Evolutionary conservation across 805 yeast species (phyloP), one percentile per base, ranked within the genome.

Genomic region (Spathaspora arborariae): DNA sequence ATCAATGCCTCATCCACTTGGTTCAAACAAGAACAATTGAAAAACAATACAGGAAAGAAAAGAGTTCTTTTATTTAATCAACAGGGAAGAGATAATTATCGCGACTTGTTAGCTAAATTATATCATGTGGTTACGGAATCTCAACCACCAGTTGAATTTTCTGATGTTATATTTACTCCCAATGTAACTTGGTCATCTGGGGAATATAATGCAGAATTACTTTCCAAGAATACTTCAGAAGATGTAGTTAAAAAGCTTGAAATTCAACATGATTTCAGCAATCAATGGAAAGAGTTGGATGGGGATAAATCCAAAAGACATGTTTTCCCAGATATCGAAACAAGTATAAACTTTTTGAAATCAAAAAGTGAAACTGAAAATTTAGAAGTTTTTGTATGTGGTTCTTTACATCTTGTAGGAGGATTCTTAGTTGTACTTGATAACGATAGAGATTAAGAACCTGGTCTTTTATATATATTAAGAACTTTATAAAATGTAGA

Each of bases 391-490:
- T 85, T 90, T 67, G 97, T 90, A 0, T 86, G 95, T 49, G 99
- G 99, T 1, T 90, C 97, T 4, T 72, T 94, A 53, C 97, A 92
- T 62, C 71, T 95, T 47, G 96, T 94, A 9, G 99, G 99, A 15
- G 99, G 98, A 0, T 78, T 94, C 47, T 67, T 94, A 34, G 90
- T 89, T 2, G 97, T 91, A 5, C 67, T 89, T 38, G 97, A 92
- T 45, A 64, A 64, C 27, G 53, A 50, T 19, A 43, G 26, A 37
- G 53, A 47, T 18, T 51, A 39, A 24, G 33, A 2, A 24, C 3
- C 8, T 5, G 11, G 27, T 44, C 11, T 27, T 10, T 37, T 44
- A 5, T 38, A 15, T 38, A 20, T 15, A 15, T 24, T 16, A 44
- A 22, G 8, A 30, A 30, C 35, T 30, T 41, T 35, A 40, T 26